phyloP scores from a whole-genome alignment of 805 yeast species.

The Wickerhamomyces ciferrii region DNA sequence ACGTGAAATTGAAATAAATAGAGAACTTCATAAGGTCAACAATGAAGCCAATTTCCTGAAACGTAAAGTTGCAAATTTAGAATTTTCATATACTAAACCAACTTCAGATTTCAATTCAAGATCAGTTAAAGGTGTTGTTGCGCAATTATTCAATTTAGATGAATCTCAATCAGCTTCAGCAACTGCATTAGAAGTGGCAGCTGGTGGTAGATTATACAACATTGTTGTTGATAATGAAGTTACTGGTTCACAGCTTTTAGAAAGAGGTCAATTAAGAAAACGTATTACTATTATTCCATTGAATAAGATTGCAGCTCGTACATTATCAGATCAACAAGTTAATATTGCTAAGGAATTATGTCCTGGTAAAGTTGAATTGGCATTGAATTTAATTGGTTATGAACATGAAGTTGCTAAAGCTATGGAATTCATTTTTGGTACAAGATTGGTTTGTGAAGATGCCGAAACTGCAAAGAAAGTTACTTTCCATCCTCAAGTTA shows the following conservation, averaged over 20 bases:
- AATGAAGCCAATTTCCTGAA: slow-evolving; percentile 49
- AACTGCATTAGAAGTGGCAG: slow-evolving; percentile 86
- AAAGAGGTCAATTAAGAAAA: slow-evolving; percentile 69
- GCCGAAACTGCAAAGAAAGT: slow-evolving; percentile 84
- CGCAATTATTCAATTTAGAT: slow-evolving; percentile 68
- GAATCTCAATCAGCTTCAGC: slow-evolving; percentile 56
- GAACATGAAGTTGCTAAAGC: slow-evolving; percentile 69
- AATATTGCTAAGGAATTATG: slow-evolving; percentile 68
- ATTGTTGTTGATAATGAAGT: slow-evolving; percentile 86
- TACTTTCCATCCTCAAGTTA: slow-evolving; percentile 79
- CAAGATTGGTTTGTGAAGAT: slow-evolving; percentile 81
- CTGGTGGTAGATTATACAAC: slow-evolving; percentile 86
- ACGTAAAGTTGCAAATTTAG: slow-evolving; percentile 66
- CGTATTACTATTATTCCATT: slow-evolving; percentile 91
- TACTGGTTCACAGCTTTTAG: slow-evolving; percentile 79
- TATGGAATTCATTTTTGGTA: slow-evolving; percentile 89
- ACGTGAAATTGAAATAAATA: slow-evolving; percentile 38
- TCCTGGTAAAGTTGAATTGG: slow-evolving; percentile 86
- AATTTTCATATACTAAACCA: slow-evolving; percentile 70
- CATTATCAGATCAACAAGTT: slow-evolving; percentile 46
- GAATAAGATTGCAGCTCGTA: slow-evolving; percentile 70
- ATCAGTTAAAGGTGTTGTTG: slow-evolving; percentile 84
- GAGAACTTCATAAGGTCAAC: slow-evolving; percentile 37
- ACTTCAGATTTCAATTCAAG: slow-evolving; percentile 49
- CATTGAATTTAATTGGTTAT: slow-evolving; percentile 73